phyloP scores from a whole-genome alignment of 2,329 filamentous ascomycete species.

The Amylocarpus encephaloides region DNA sequence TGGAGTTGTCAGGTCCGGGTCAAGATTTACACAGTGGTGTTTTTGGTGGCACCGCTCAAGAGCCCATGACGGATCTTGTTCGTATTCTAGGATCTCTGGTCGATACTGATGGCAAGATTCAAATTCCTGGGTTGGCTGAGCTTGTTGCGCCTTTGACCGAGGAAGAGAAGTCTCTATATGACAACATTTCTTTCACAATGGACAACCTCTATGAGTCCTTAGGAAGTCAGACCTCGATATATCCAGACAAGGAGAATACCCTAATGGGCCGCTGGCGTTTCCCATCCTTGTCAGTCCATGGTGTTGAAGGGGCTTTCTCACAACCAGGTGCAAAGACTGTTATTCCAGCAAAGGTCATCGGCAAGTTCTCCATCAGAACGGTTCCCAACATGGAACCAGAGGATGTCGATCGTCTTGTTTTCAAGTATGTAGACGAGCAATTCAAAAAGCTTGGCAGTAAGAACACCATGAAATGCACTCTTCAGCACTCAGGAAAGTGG shows the following conservation, averaged over 20 bases:
- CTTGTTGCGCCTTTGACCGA: constrained; percentile 83
- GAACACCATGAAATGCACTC: constrained; percentile 76
- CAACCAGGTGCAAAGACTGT: constrained; percentile 95
- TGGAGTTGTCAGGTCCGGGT: constrained; percentile 84
- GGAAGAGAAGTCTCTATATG: constrained; percentile 84
- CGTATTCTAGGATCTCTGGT: constrained; percentile 78
- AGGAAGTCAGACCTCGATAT: constrained; percentile 81
- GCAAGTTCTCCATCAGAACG: constrained; percentile 97
- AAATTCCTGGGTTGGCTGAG: constrained; percentile 88
- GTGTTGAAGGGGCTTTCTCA: constrained; percentile 90
- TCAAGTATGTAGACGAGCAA: constrained; percentile 73
- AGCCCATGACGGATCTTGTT: constrained; percentile 96
- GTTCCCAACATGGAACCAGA: constrained; percentile 96
- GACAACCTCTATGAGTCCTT: constrained; percentile 88
- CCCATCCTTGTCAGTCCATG: constrained; percentile 90
- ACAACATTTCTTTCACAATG: constrained; percentile 91
- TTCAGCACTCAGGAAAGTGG: constrained; percentile 94
- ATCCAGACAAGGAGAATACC: constrained; percentile 80
- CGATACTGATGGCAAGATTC: constrained; percentile 84
- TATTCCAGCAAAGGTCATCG: constrained; percentile 94
- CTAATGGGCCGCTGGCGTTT: constrained; percentile 96
- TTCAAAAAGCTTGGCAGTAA: constrained; percentile 87
- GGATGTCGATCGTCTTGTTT: constrained; percentile 78
- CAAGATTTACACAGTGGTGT: constrained; percentile 95
- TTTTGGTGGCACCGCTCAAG: constrained; percentile 91